These are phyloP conservation scores for Thoreauomyces humboldtii DNA, from an alignment of 192 early-diverging fungal species.

Conservation along the genomic window DNA sequence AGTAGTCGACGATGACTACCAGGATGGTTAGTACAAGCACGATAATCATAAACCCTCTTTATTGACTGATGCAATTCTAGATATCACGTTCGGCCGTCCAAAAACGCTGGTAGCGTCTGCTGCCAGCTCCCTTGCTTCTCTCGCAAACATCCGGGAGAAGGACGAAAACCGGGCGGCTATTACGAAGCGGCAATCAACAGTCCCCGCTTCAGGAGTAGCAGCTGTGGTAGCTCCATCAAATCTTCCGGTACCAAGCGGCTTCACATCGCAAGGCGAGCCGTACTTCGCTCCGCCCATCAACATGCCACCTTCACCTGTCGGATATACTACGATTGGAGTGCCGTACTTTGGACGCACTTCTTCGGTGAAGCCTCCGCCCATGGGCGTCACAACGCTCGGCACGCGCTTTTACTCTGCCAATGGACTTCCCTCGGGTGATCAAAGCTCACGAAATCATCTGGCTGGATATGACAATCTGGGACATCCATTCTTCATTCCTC, in stretches of 20 bases:
- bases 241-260: constrained; percentile 43
- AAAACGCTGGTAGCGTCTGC: constrained; percentile 12
- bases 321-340: constrained; percentile 43
- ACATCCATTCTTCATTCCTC: constrained; percentile 58
- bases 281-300: constrained; percentile 55
- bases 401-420: constrained; percentile 49
- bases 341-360: constrained; percentile 53
- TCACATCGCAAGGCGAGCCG: constrained; percentile 48
- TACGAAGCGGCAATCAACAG: neutral
- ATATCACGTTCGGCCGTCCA: constrained; percentile 28
- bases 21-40: constrained; percentile 42
- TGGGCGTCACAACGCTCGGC: constrained; percentile 49
- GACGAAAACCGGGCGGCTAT: neutral
- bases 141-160: constrained; percentile 16
- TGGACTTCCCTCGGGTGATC: constrained; percentile 24
- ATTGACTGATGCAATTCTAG: neutral
- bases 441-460: constrained; percentile 41
- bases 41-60: neutral
- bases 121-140: constrained; percentile 27
- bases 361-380: constrained; percentile 47
- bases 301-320: constrained; percentile 46
- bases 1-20: constrained; percentile 58
- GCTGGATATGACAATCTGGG: constrained; percentile 57
- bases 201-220: neutral
- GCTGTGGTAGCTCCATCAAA: constrained; percentile 1